Base-by-base conservation (phyloP, 306 rosid genomes). In the Phaseolus lunatus region DNA sequence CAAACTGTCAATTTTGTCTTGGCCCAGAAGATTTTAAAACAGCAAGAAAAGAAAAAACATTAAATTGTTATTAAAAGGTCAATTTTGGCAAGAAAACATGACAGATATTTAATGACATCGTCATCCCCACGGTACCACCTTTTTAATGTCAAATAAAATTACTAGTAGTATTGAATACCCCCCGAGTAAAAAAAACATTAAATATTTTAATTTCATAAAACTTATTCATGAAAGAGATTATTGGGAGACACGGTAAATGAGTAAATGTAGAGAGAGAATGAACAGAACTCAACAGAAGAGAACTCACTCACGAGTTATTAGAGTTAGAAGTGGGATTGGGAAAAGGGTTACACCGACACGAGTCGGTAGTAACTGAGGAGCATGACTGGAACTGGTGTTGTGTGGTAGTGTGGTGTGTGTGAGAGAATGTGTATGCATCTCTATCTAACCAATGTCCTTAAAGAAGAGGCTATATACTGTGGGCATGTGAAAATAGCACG, bases 1-100 rank as follows among this genome's bases (percentile, higher is more conserved):
- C 84, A 75, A 82, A 82, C 80, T 73, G 62, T 56, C 79, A 54
- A 73, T 41, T 37, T 67, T 67, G 75, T 77, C 73, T 67, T 31
- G 10, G 52, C 52, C 71, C 7, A 41, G 18, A 20, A 37, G 16
- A 4, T 35, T 64, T 64, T 64, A 0, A 63, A 41, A 41, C 33
- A 66, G 5, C 44, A 37, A 65, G 29, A n/a, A 65, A 18, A 31
- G 2, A 63, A 67, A 43, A 49, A 27, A 69, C 27, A 56, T 13
- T 58, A 44, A 44, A 44, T 58, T 47, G 24, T 27, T 48, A 16
- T 57, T 52, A 37, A 67, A 54, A 43, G 47, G 68, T 18, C 20
- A 16, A 47, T 39, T 45, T 61, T 23, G 14, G 31, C 48, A 57
- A 29, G 3, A 58, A 70, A 58, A 59, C 37, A 56, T 19, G 75